These are phyloP conservation scores for Cryptococcus neoformans DNA, from an alignment of 1,284 basidiomycete genomes.

Conservation along the genomic window DNA sequence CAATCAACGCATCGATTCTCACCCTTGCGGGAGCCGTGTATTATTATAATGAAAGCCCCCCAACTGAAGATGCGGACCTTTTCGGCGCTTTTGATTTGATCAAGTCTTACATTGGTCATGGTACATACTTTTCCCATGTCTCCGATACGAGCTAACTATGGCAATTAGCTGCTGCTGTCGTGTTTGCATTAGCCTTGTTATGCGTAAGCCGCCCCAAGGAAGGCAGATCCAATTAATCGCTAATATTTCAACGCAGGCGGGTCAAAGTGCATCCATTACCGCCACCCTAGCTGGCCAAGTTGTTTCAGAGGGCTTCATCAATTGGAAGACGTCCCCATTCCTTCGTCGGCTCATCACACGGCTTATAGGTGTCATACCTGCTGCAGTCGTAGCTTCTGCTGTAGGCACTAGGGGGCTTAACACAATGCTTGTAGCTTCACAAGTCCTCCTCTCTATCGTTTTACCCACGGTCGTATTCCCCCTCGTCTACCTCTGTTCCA, in stretches of 20 bases:
- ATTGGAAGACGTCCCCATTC: slow-evolving; percentile 83
- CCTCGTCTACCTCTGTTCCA: slow-evolving; percentile 70
- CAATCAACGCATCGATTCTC: slow-evolving; percentile 75
- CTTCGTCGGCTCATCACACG: slow-evolving; percentile 80
- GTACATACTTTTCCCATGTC: background rate
- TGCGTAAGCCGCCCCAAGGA: slow-evolving; percentile 46
- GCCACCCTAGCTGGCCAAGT: slow-evolving; percentile 90
- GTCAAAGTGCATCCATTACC: slow-evolving; percentile 89
- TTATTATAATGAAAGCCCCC: slow-evolving; percentile 55
- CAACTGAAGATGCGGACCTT: slow-evolving; percentile 62
- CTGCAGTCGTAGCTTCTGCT: slow-evolving; percentile 71
- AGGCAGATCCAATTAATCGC: background rate
- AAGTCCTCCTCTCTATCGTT: slow-evolving; percentile 82
- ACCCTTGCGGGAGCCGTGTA: slow-evolving; percentile 64
- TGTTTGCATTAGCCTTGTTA: slow-evolving; percentile 83
- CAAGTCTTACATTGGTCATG: slow-evolving; percentile 60
- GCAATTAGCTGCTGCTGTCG: slow-evolving; percentile 58
- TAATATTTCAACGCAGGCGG: slow-evolving; percentile 52
- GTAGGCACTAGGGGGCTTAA: slow-evolving; percentile 75
- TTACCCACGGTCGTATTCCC: slow-evolving; percentile 85
- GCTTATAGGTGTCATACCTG: slow-evolving; percentile 79
- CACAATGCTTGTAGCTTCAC: slow-evolving; percentile 77
- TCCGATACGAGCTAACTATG: slow-evolving; percentile 38
- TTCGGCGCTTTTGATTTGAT: slow-evolving; percentile 80
- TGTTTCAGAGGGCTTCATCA: slow-evolving; percentile 89